Base-by-base conservation (phyloP, 2,329 filamentous ascomycete genomes). In the Ambrosiella xylebori region DNA sequence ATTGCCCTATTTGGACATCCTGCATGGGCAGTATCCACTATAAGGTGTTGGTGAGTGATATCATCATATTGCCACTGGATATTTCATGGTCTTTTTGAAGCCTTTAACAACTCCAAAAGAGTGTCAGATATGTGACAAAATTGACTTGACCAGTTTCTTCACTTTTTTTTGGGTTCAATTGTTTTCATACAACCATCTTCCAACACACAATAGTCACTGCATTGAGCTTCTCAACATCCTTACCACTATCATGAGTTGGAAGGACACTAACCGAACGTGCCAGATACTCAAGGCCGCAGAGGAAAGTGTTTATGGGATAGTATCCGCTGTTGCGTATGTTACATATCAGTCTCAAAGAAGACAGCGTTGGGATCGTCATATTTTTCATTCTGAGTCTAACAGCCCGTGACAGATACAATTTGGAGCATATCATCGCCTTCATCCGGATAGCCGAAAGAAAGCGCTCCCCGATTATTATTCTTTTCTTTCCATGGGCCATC, bases 341-440 rank as follows among this genome's bases (percentile, higher is more conserved):
- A 7, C n/a, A 27, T 27, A 27, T 27, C 27, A 27, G 27, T 3
- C 27, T 27, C 27, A 27, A 27, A 27, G 27, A 27, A 27, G 27
- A 27, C 27, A 27, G 35, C 36, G n/a, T 17, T 9, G 37, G 15
- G 12, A 11, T 41, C 7, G 41, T 39, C 19, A n/a, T 27, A 5
- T n/a, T 17, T 13, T 39, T 38, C 35, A 54, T 27, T 13, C 11
- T 7, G 9, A 7, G 51, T 13, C 27, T 27, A 3, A 27, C 19
- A 55, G 44, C 53, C 4, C n/a, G 9, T 44, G 9, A 7, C 9
- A 57, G 55, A 13, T 4, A 86, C 73, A 85, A 87, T 65, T 71
- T 86, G 60, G 84, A 88, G 70, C 80, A 79, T 53, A 82, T 88
- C 63, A 72, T 86, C 3, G 84, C 81, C 11, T 78, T 79, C 11